Percentiles rank a stretch among this genome's conserved stretches.
These are phyloP conservation scores for Penicillium crystallinum DNA, from an alignment of 495 filamentous ascomycete species.

Conservation along the genomic window DNA sequence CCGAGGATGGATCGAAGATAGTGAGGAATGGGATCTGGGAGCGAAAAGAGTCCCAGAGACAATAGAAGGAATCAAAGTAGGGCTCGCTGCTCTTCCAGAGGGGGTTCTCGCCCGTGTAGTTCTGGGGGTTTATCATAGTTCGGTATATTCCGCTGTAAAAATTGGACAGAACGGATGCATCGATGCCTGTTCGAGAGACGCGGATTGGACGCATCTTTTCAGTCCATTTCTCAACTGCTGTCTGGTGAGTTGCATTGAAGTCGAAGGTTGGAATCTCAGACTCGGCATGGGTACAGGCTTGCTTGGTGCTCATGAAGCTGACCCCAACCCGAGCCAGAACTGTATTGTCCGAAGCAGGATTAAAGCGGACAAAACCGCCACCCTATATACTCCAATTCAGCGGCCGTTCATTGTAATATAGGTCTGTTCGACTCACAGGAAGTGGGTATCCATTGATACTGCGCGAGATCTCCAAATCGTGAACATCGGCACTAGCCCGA, in stretches of 20 bases:
- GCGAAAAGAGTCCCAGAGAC: slow-evolving; percentile 60
- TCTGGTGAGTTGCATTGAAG: slow-evolving; percentile 35
- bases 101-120: slow-evolving; percentile 71
- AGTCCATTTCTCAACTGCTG: slow-evolving; percentile 44
- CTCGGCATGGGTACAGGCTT: slow-evolving; percentile 60
- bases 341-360: slow-evolving; percentile 29
- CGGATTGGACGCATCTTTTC: slow-evolving; percentile 51
- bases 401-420: background rate
- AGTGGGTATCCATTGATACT: slow-evolving; percentile 67
- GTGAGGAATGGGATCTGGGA: slow-evolving; percentile 62
- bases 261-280: slow-evolving; percentile 53
- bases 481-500: slow-evolving; percentile 36
- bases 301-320: slow-evolving; percentile 60
- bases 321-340: slow-evolving; percentile 64
- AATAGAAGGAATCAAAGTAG: slow-evolving; percentile 52
- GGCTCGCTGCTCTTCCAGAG: slow-evolving; percentile 64
- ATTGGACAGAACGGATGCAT: slow-evolving; percentile 54
- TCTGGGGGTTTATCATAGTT: slow-evolving; percentile 65
- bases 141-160: slow-evolving; percentile 52
- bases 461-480: slow-evolving; percentile 58
- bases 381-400: slow-evolving; percentile 29
- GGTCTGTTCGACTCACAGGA: slow-evolving; percentile 35
- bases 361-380: slow-evolving; percentile 61
- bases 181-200: slow-evolving; percentile 42
- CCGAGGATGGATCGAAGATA: slow-evolving; percentile 56